Base-by-base conservation (phyloP, 441 rosid genomes). In the Euphorbia schlechtendalii region DNA sequence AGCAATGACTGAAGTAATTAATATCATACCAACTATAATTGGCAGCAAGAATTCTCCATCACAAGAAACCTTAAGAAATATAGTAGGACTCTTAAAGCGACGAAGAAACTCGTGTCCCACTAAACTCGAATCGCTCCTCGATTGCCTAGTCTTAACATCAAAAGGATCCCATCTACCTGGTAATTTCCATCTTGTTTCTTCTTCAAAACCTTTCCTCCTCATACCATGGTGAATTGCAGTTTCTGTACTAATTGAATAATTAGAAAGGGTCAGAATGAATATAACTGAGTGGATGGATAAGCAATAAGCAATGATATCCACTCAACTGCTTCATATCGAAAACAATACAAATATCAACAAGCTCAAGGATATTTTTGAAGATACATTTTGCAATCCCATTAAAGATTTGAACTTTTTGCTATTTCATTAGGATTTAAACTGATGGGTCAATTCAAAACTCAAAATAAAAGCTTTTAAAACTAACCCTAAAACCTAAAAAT, bases 41-140 rank as follows among this genome's bases (percentile, higher is more conserved):
- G 97, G 98, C 54, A 90, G 81, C 77, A 88, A 71, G 74, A 81
- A 90, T 71, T 90, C 94, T 15, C 86, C 96, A 73, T 85, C 85
- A 76, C 92, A 93, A 68, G 89, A 83, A 73, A 93, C 77, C 76
- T 88, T 88, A 62, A 93, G 96, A 77, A 93, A 93, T 71, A 93
- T 86, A 1, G 98, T 86, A 11, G 98, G 98, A 74, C 71, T 78
- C 20, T 78, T 88, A 72, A 86, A 93, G 11, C 83, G 84, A 25
- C 77, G 83, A 24, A 90, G 87, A 77, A 86, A 78, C 20, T 78
- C 82, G 20, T 70, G 79, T 11, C 84, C 86, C 51, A 86, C 60
- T n/a, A 83, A 74, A 48, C 76, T 25, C 63, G 76, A 64, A 68
- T 79, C 84, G 62, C 76, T 54, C 65, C 81, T 71, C 5, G 78